Evolutionary conservation across 768 basidiomycete species (phyloP).

Genomic region (Macrolepiota albuminosa): DNA sequence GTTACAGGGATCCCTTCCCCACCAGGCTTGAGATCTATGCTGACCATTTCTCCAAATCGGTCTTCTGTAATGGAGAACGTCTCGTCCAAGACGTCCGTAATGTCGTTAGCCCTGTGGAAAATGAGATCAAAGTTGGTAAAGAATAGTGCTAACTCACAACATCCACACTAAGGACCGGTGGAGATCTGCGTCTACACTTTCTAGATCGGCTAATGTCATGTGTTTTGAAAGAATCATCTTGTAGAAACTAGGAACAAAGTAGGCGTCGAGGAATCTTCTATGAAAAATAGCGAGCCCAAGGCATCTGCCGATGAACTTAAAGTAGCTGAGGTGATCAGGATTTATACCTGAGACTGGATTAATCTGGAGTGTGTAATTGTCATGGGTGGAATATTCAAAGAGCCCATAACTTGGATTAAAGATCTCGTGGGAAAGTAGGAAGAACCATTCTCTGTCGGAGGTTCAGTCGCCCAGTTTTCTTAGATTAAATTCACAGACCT

Average conservation of each 20-base stretch:
- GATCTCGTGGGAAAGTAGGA: constrained; percentile 77
- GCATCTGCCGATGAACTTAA: constrained; percentile 75
- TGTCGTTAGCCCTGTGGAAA: constrained; percentile 64
- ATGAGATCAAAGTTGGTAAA: background rate
- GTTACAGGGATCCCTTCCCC: constrained; percentile 62
- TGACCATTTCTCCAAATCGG: constrained; percentile 68
- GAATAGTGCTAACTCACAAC: constrained; percentile 43
- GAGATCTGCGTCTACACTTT: constrained; percentile 64
- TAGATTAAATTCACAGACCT: constrained; percentile 34
- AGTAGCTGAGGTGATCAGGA: constrained; percentile 74
- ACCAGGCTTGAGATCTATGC: constrained; percentile 58
- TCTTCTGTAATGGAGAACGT: constrained; percentile 70
- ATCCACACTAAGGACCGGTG: constrained; percentile 70
- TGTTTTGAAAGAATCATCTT: constrained; percentile 69
- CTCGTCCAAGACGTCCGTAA: constrained; percentile 70
- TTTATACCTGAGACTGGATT: constrained; percentile 74
- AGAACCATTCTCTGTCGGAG: constrained; percentile 74
- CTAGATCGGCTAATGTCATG: constrained; percentile 58
- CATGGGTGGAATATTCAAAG: constrained; percentile 76
- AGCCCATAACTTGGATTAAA: constrained; percentile 82
- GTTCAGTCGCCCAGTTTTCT: constrained; percentile 1
- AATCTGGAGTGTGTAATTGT: constrained; percentile 79
- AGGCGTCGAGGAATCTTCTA: constrained; percentile 71
- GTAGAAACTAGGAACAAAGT: constrained; percentile 78
- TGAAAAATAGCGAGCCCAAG: constrained; percentile 78